Evolutionary conservation across 2,329 filamentous ascomycete species (phyloP), one percentile per base, ranked within the genome.

Genomic region (Colletotrichum tropicale): DNA sequence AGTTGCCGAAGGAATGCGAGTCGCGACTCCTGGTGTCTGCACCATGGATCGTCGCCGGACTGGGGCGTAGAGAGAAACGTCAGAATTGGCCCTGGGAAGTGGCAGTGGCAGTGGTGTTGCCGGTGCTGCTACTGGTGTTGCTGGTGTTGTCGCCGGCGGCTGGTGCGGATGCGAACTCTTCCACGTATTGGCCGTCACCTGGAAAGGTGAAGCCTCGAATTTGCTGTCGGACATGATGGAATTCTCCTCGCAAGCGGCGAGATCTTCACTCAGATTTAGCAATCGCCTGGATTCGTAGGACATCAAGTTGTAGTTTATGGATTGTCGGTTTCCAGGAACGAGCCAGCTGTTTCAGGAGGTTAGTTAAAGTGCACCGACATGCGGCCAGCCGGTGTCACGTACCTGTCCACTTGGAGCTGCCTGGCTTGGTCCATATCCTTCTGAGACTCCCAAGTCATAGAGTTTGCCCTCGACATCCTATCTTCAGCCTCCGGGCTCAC

Each of bases 1-100:
- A 21, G 60, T 56, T 10, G 72, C 77, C 26, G 60, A 66, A 5
- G 72, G 65, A 28, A 66, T 69, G 72, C 88, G 85, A 9, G 89
- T 90, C 9, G 89, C 89, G 26, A 90, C 83, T 13, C 89, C 89
- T 1, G 89, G 88, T 0, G 85, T 88, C 74, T 87, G 87, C 15
- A 88, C 83, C 43, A 89, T 79, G 4, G 88, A 90, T 12, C 88
- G 85, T 55, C 88, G 84, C 21, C 88, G 85, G 72, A 88, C 84
- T 7, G 88, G 87, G 32, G 86, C 86, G 77, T 87, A 89, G 13
- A 89, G 78, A 6, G 87, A 87, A 4, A 86, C 75, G 32, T 91
- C 89, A 8, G 89, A 90, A 72, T 85, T 85, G n/a, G 84, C 82
- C 15, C 86, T 83, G 15, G 82, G 80, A 10, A 5, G 82, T 69